Evolutionary conservation across 1,284 basidiomycete species (phyloP), one percentile per base, ranked within the genome.

Genomic region (Athelia psychrophila): DNA sequence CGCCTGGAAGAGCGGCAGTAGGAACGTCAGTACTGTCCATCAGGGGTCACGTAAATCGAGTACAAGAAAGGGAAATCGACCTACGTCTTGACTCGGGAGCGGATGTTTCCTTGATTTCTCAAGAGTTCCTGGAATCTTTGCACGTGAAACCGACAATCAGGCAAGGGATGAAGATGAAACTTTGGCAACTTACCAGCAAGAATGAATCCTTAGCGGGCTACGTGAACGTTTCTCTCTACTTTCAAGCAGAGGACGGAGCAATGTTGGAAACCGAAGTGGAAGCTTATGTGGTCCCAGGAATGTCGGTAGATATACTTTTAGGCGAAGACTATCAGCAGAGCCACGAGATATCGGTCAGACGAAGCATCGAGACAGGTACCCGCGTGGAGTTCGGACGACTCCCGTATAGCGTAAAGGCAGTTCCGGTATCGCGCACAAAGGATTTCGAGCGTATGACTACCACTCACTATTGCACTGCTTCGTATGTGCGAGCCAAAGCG

Each of bases 281-380:
- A 47, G 50, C 49, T 0, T 51, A 52, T 19, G 22, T 54, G 6
- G 53, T 54, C 0, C 44, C 50, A 0, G 53, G 33, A 4, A 53
- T 53, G 52, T 30, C 48, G 1, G 52, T 53, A 0, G 36, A 35
- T 1, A n/a, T 53, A 6, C 42, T 53, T 5, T 12, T 53, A 4
- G 52, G 52, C 1, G 48, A 53, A 15, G 52, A 53, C 23, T 53
- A 36, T 25, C 52, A 53, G 15, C 20, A 33, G 12, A 35, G 35
- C 27, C 46, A 45, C 33, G 40, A 49, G 23, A 8, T 53, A 1
- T 5, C 40, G 4, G 48, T 50, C 2, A 6, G 47, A 0, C 1
- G 51, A 3, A 38, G 40, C 15, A 3, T 49, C 3, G 51, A 49
- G 2, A 30, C 24, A 2, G 47, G 47, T 2, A 38, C 51, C 1